Evolutionary conservation across 805 yeast species (phyloP), one percentile per base, ranked within the genome.

Genomic region (Blastobotrys mokoenaii): DNA sequence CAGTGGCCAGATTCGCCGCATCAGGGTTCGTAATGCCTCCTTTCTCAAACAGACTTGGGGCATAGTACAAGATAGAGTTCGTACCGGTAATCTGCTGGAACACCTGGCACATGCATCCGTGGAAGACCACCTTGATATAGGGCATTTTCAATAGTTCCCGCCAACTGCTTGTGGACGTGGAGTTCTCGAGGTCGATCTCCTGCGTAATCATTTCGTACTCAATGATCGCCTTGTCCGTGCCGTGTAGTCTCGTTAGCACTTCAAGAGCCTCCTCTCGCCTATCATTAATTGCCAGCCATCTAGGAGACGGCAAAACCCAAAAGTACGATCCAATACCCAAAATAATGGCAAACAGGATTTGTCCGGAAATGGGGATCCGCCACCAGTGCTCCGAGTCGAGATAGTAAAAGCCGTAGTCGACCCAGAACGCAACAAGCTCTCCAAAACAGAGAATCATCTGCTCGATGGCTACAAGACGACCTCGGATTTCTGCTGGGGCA

Each of bases 401-500:
- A 34, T 34, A 34, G 22, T n/a, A 34, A 22, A 47, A 40, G 6
- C 50, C 50, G 22, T 47, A 47, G 40, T 47, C 44, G 18, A 40
- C 41, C 50, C 50, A 47, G 37, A 44, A 47, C 11, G 47, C 50
- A 10, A 47, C 29, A 38, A 44, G 44, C 15, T 40, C 47, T 15
- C 50, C 50, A 9, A 50, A 27, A 15, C 45, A 41, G 30, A 44
- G 39, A n/a, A 41, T 38, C 14, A 42, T 47, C 25, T 44, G 45
- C 36, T 89, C 88, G 47, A 88, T 75, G 7, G 88, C 86, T 31
- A 94, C 93, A 44, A 90, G 72, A 51, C 97, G 74, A 54, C 93
- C 93, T 65, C 93, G 72, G 41, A 83, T 76, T 72, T 82, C 78
- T 54, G 75, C 79, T 18, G 90, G 90, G n/a, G 86, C 76, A 31